Base-by-base conservation (phyloP, 768 basidiomycete species). In the Crassisporium funariophilum region DNA sequence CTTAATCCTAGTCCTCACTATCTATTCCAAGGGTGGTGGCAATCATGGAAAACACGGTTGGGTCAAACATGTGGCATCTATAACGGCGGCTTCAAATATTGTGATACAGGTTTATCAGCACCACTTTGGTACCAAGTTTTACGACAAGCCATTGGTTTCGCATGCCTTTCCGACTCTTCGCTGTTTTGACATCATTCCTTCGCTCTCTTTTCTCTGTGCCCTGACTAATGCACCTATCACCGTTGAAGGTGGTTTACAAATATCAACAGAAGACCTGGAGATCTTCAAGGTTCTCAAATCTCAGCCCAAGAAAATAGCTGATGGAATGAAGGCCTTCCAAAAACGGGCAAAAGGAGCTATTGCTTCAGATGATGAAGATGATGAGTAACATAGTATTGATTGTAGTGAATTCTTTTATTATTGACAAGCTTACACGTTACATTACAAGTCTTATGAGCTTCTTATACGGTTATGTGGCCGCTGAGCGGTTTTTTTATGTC, bases 201-300 rank as follows among this genome's bases (percentile, higher is more conserved):
- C 44, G 5, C 35, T 22, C 33, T 35, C 33, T 10, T 35, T 45
- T n/a, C 11, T 33, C 5, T 17, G 16, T 13, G 15, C 11, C 12
- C 42, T 43, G 1, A 46, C 48, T 2, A 45, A 40, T 23, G 56
- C 60, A 22, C 47, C 57, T 0, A 56, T 13, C 27, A 29, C 7
- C 7, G 13, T 13, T 7, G 27, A 29, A 13, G 13, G 27, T 7
- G 27, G 27, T 7, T 13, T 29, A 7, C 27, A 29, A 29, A 29
- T 29, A 29, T 29, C 52, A 6, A 53, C 49, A 3, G 59, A 21
- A 5, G 51, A 44, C n/a, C n/a, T n/a, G n/a, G n/a, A n/a, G n/a
- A n/a, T n/a, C n/a, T n/a, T n/a, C n/a, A n/a, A n/a, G n/a, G n/a
- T n/a, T n/a, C n/a, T n/a, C n/a, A n/a, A n/a, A n/a, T n/a, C n/a